Evolutionary conservation across 208 protist genomes (phyloP).

Genomic region (Leishmania mexicana): DNA sequence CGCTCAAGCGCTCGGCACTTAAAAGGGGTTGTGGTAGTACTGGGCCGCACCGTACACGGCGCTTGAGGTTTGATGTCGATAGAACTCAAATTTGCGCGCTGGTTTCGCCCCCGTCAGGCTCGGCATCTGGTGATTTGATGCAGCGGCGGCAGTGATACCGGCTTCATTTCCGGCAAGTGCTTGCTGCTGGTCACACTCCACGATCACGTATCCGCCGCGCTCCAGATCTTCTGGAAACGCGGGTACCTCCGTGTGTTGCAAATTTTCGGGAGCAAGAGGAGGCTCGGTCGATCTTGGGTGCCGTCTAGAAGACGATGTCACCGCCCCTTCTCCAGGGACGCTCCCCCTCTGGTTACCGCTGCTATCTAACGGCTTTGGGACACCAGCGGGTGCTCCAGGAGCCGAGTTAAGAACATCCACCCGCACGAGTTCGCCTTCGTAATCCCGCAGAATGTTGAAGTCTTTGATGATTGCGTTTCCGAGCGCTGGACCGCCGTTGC

Average conservation of each 20-base stretch:
- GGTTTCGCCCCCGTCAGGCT: neutral
- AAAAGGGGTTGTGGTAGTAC: neutral
- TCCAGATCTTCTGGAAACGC: conserved; percentile 10
- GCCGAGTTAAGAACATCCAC: conserved; percentile 9
- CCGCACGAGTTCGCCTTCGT: conserved; percentile 5
- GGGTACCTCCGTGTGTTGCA: neutral
- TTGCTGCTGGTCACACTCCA: neutral
- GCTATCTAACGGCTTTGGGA: neutral
- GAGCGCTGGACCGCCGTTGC: neutral
- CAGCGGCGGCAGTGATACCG: neutral
- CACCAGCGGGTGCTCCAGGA: neutral
- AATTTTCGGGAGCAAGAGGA: neutral
- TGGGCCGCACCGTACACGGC: neutral
- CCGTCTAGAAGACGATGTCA: neutral
- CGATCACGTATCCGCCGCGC: conserved; percentile 24
- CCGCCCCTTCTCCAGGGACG: neutral
- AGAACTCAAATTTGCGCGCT: neutral
- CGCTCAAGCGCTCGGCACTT: neutral
- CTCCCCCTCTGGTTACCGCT: neutral
- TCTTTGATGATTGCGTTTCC: neutral
- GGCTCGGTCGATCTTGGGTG: neutral
- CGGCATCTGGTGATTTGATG: neutral
- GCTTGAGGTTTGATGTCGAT: neutral
- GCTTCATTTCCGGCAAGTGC: neutral
- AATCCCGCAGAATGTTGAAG: conserved; percentile 13